Conservation (phyloP, 2,329 filamentous ascomycete species). For the Scedosporium aurantiacum region DNA sequence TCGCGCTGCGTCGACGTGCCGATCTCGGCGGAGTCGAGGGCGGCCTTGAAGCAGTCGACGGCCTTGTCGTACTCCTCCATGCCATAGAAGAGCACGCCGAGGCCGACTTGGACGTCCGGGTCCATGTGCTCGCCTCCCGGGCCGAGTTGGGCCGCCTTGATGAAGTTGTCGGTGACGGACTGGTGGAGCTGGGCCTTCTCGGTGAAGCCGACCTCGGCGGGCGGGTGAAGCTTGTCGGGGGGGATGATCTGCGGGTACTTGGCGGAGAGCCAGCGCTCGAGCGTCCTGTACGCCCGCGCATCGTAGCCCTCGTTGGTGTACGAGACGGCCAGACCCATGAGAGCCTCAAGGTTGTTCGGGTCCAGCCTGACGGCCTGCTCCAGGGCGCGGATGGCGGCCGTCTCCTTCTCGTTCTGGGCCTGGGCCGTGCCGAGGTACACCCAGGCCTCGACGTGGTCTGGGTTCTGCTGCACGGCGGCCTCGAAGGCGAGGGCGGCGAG, state of each 20-base stretch:
- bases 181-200: constrained; percentile 84
- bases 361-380: constrained; percentile 86
- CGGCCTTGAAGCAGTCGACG: constrained; percentile 93
- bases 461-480: constrained; percentile 83
- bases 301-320: constrained; percentile 99
- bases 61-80: constrained; percentile 97
- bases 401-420: constrained; percentile 97
- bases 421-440: constrained; percentile 83
- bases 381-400: constrained; percentile 84
- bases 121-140: constrained; percentile 94
- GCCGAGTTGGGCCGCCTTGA: constrained; percentile 81
- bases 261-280: constrained; percentile 92
- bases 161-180: constrained; percentile 83
- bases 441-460: constrained; percentile 85
- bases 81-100: constrained; percentile 95
- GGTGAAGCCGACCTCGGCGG: constrained; percentile 84
- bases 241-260: constrained; percentile 81
- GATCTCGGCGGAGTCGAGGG: constrained; percentile 73
- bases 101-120: constrained; percentile 91
- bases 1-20: constrained; percentile 74
- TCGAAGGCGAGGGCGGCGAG: constrained; percentile 91
- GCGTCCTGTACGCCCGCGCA: constrained; percentile 86
- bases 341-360: constrained; percentile 71
- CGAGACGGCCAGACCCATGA: constrained; percentile 92
- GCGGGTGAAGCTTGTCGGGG: constrained; percentile 58